Evolutionary conservation across 148 eudicot genomes (phyloP).

Genomic region (Vaccinium darrowii): DNA sequence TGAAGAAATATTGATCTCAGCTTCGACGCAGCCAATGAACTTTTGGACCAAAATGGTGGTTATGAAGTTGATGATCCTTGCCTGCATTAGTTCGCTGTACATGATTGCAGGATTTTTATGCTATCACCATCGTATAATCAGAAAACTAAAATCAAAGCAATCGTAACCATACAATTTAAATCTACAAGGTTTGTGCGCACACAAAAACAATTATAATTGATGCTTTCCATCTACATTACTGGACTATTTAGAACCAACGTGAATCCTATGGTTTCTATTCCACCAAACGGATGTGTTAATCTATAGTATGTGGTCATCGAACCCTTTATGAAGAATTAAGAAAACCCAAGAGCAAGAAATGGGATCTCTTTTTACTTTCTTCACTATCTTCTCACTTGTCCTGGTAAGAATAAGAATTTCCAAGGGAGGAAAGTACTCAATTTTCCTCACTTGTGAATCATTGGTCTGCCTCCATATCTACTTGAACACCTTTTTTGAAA

Average conservation of each 20-base stretch:
- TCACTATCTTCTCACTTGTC: slow-evolving; percentile 27
- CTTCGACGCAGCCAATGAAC: too few relatives aligned
- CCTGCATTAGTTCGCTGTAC: too few relatives aligned
- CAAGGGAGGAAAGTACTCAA: neutral
- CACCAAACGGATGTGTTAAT: neutral
- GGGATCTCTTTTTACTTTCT: slow-evolving; percentile 21
- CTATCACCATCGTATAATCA: neutral
- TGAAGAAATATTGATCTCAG: too few relatives aligned
- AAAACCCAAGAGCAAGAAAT: slow-evolving; percentile 10
- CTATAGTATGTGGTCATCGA: neutral
- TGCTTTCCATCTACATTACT: neutral
- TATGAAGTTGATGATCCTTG: too few relatives aligned
- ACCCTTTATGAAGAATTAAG: neutral
- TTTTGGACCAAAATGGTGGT: too few relatives aligned
- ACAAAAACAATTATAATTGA: neutral
- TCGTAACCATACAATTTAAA: neutral
- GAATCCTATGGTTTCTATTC: neutral
- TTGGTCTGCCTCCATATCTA: neutral
- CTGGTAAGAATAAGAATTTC: slow-evolving; percentile 20
- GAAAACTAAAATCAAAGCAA: neutral
- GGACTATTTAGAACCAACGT: neutral
- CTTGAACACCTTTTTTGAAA: neutral
- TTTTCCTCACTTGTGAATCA: neutral
- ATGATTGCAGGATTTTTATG: neutral
- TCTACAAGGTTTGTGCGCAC: neutral